A percentile compares a stretch with the other conserved stretches of the same genome.
phyloP scores from a whole-genome alignment of 352 stramenopile species.

The Pythium oligandrum region DNA sequence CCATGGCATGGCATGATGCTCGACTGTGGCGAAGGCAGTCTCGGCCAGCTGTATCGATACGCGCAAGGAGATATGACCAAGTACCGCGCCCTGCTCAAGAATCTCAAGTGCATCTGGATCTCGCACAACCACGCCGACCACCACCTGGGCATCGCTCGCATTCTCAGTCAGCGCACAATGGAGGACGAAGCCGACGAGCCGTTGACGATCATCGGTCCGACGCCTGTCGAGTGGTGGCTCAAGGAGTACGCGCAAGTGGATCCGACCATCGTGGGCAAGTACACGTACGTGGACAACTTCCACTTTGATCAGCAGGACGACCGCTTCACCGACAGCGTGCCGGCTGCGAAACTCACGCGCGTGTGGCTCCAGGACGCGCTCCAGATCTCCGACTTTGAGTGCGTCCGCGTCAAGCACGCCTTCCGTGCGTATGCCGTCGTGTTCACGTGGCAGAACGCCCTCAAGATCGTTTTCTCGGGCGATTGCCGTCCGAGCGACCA shows the following conservation, averaged over 20 bases:
- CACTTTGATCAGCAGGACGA: slow-evolving; percentile 64
- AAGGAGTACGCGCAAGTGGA: slow-evolving; percentile 88
- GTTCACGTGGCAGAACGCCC: slow-evolving; percentile 52
- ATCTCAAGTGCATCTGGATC: slow-evolving; percentile 93
- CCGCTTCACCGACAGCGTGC: slow-evolving; percentile 27
- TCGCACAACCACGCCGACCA: slow-evolving; percentile 98
- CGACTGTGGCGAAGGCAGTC: slow-evolving; percentile 95
- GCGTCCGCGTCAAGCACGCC: slow-evolving; percentile 86
- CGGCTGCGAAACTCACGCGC: slow-evolving; percentile 29
- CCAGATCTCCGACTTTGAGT: slow-evolving; percentile 47
- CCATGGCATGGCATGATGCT: slow-evolving; percentile 81
- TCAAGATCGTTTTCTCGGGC: slow-evolving; percentile 92
- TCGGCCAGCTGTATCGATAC: slow-evolving; percentile 88
- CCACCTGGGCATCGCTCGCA: slow-evolving; percentile 90
- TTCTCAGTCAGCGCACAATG: slow-evolving; percentile 75
- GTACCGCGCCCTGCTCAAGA: slow-evolving; percentile 48
- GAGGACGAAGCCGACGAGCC: slow-evolving; percentile 23
- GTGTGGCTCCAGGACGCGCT: slow-evolving; percentile 36
- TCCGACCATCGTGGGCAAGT: slow-evolving; percentile 70
- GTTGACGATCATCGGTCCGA: slow-evolving; percentile 91
- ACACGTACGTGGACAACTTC: slow-evolving; percentile 88
- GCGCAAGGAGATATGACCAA: slow-evolving; percentile 31
- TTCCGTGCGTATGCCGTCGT: slow-evolving; percentile 89
- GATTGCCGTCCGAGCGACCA: slow-evolving; percentile 90
- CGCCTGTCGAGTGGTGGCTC: slow-evolving; percentile 86